A percentile compares a stretch with the other conserved stretches of the same genome.
Conservation (phyloP, 352 stramenopile species). For the Phytophthora ramorum region DNA sequence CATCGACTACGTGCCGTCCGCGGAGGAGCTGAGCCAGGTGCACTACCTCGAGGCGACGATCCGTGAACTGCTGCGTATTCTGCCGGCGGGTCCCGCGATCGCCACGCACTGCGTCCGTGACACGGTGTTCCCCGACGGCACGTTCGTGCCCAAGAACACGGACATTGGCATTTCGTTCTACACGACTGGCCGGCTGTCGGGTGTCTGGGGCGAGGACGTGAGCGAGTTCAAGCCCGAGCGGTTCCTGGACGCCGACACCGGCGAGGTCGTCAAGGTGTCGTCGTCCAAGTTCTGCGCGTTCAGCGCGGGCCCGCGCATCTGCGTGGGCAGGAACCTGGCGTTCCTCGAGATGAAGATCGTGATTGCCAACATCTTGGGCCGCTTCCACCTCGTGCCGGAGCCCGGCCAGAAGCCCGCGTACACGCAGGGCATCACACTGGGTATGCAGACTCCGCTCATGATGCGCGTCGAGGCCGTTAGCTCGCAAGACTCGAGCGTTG, state of each 20-base stretch:
- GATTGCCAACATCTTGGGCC: constrained; percentile 51
- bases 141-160: constrained; percentile 53
- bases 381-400: constrained; percentile 54
- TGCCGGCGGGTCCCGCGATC: constrained; percentile 60
- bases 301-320: constrained; percentile 56
- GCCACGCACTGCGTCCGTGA: constrained; percentile 46
- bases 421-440: constrained; percentile 51
- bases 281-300: constrained; percentile 77
- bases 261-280: constrained; percentile 43
- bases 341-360: constrained; percentile 68
- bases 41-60: constrained; percentile 65
- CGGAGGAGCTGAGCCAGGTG: constrained; percentile 49
- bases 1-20: constrained; percentile 26
- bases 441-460: constrained; percentile 45
- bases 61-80: constrained; percentile 63
- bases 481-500: not conserved
- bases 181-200: constrained; percentile 51
- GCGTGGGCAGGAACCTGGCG: constrained; percentile 57
- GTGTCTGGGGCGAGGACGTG: constrained; percentile 59
- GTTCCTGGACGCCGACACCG: constrained; percentile 46
- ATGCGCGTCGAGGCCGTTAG: constrained; percentile 29
- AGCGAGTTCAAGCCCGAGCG: constrained; percentile 60
- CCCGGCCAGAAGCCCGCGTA: constrained; percentile 47
- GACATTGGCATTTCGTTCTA: constrained; percentile 56
- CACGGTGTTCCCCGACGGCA: constrained; percentile 66